phyloP scores from a whole-genome alignment of 495 filamentous ascomycete genomes.

The Staphylotrichum tortipilum region DNA sequence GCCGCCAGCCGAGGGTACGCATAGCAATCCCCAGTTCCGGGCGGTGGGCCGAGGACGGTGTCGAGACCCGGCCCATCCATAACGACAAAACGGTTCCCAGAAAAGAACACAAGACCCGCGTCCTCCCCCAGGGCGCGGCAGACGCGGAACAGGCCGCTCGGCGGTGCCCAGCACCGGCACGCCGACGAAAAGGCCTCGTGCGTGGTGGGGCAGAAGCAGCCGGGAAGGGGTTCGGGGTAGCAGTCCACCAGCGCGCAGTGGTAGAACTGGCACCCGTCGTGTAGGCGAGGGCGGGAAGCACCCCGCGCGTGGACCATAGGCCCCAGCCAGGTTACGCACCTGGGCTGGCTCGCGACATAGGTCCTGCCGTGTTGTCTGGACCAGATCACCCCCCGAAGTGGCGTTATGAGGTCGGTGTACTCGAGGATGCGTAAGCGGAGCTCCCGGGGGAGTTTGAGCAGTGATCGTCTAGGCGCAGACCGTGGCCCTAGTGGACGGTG shows the following conservation, averaged over 20 bases:
- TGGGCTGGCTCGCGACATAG: not conserved
- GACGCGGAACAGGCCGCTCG: not conserved
- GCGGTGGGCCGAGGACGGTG: not conserved
- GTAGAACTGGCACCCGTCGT: not conserved
- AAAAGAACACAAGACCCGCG: slow-evolving; percentile 1
- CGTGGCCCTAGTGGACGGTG: no score
- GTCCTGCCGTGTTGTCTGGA: not conserved
- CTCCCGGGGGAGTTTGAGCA: not conserved
- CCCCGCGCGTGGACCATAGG: no score
- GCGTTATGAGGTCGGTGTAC: slow-evolving; percentile 9
- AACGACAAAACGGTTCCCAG: not conserved
- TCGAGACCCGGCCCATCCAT: not conserved
- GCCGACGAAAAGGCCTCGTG: not conserved
- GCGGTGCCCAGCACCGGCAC: slow-evolving; percentile 4
- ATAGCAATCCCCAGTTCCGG: not conserved
- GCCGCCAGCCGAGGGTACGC: not conserved
- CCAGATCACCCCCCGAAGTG: slow-evolving; percentile 2
- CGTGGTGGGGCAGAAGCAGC: not conserved
- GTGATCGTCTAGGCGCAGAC: no score
- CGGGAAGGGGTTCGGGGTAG: not conserved
- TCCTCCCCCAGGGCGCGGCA: slow-evolving; percentile 2
- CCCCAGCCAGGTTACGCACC: not conserved
- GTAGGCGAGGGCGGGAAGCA: no score
- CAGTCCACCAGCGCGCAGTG: not conserved
- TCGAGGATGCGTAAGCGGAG: slow-evolving; percentile 3